Evolutionary conservation across 345 rosid species (phyloP).

Genomic region (Acer negundo): DNA sequence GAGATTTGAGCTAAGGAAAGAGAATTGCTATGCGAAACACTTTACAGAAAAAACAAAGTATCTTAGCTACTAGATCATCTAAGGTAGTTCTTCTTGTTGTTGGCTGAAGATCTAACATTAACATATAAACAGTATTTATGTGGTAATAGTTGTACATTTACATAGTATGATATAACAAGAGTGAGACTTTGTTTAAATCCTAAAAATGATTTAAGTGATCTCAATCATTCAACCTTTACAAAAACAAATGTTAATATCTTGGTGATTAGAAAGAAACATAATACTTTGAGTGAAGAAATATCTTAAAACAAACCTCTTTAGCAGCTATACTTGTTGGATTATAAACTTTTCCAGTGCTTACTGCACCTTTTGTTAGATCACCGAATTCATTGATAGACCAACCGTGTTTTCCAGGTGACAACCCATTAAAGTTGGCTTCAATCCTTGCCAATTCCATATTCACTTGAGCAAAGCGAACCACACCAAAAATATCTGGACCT

Average conservation of each 20-base stretch:
- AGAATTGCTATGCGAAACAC: background rate
- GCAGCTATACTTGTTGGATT: conserved; percentile 46
- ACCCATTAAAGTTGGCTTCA: conserved; percentile 82
- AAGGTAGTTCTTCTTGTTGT: background rate
- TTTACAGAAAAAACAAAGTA: background rate
- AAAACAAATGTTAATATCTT: conserved; percentile 1
- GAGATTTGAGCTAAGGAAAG: background rate
- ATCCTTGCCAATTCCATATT: conserved; percentile 87
- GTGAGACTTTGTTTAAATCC: background rate
- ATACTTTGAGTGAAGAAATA: conserved; percentile 3
- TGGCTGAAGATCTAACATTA: background rate
- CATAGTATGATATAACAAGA: background rate
- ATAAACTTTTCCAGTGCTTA: conserved; percentile 77
- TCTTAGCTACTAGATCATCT: background rate
- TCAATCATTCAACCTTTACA: background rate
- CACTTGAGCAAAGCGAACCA: conserved; percentile 87
- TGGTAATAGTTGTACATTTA: background rate
- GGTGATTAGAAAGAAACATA: background rate
- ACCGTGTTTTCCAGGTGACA: conserved; percentile 77
- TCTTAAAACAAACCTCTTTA: conserved; percentile 48
- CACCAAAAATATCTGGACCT: conserved; percentile 88
- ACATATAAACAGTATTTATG: background rate
- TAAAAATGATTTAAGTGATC: background rate
- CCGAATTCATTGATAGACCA: conserved; percentile 95
- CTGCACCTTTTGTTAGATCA: conserved; percentile 90